phyloP scores from a whole-genome alignment of 2,329 filamentous ascomycete genomes.

The Teratosphaeria zuluensis region DNA sequence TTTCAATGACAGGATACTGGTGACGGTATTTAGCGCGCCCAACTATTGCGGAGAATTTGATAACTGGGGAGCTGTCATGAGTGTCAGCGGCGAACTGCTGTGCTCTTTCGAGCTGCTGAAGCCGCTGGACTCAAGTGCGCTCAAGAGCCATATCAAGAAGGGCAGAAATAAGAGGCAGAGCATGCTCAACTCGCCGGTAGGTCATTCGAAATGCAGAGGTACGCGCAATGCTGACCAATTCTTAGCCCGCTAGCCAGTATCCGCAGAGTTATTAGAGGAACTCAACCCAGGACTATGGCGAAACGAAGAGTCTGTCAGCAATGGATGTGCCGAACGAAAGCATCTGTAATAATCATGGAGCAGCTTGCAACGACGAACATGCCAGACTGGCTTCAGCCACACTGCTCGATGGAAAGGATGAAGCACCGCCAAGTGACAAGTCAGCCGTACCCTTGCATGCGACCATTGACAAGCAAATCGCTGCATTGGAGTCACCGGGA shows the following conservation, averaged over 20 bases:
- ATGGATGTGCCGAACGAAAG: neutral
- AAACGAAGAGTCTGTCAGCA: neutral
- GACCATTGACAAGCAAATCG: neutral
- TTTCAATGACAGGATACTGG: conserved; percentile 87
- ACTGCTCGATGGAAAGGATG: neutral
- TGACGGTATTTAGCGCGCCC: conserved; percentile 94
- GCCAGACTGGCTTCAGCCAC: neutral
- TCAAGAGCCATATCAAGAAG: conserved; percentile 99
- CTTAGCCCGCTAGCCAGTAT: conserved; percentile 40
- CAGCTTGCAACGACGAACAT: neutral
- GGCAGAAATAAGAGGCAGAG: conserved; percentile 87
- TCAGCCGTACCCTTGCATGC: neutral
- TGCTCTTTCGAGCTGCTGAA: conserved; percentile 97
- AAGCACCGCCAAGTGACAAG: neutral
- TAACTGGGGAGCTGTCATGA: conserved; percentile 99
- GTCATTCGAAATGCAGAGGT: conserved; percentile 29
- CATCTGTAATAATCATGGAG: neutral
- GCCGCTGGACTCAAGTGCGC: conserved; percentile 84
- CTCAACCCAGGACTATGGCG: neutral
- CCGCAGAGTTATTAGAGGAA: conserved; percentile 42
- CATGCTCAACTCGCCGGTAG: conserved; percentile 91
- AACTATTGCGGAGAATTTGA: conserved; percentile 99
- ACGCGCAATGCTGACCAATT: conserved; percentile 14
- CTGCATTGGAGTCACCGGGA: neutral
- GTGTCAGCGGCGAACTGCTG: conserved; percentile 81